Conservation (phyloP, 148 eudicot species). For the Rhododendron vialii region DNA sequence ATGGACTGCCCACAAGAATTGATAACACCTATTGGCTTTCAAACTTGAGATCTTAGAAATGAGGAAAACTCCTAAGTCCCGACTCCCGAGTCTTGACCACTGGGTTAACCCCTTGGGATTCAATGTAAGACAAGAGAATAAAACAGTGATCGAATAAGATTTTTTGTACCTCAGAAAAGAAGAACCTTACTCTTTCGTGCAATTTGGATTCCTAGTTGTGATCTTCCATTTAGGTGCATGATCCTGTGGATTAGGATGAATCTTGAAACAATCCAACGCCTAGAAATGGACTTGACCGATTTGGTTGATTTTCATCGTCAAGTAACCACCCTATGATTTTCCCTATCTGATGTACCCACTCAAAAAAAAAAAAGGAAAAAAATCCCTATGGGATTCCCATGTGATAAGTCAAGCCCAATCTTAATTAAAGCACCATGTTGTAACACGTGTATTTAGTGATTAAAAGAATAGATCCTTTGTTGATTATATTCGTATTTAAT, state of each 20-base stretch:
- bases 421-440: background rate
- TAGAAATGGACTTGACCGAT: background rate
- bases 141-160: background rate
- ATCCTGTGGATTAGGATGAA: background rate
- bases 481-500: background rate
- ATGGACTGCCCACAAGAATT: too few species aligned
- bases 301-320: constrained; percentile 1
- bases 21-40: too few species aligned
- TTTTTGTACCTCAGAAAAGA: background rate
- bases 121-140: background rate
- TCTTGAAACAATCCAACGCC: background rate
- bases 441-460: background rate
- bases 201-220: constrained; percentile 7
- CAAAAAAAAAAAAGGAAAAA: too few species aligned
- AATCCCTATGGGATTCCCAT: background rate
- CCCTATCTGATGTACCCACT: background rate
- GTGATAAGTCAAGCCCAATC: background rate
- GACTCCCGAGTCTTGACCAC: too few species aligned
- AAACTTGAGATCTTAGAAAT: too few species aligned
- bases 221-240: background rate
- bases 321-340: background rate
- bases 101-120: background rate
- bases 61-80: background rate
- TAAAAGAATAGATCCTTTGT: background rate
- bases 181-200: background rate